phyloP scores from a whole-genome alignment of 495 filamentous ascomycete species.

The Copromyces sp. region DNA sequence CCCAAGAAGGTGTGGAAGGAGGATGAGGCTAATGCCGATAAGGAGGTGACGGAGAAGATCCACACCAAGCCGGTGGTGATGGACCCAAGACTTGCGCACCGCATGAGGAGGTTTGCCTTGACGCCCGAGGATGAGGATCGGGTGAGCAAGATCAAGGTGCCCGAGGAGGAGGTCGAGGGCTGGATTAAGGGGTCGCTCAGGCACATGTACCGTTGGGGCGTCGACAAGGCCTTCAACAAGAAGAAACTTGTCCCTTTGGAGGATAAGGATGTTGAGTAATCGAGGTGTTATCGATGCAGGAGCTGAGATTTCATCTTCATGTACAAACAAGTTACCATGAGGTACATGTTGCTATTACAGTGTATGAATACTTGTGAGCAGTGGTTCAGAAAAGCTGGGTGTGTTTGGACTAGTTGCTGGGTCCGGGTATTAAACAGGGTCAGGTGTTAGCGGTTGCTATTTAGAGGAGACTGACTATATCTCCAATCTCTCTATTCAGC shows the following conservation, averaged over 20 bases:
- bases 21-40: slow-evolving; percentile 43
- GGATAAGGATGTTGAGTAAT: slow-evolving; percentile 17
- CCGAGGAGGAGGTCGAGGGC: slow-evolving; percentile 58
- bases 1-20: slow-evolving; percentile 66
- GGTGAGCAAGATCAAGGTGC: slow-evolving; percentile 48
- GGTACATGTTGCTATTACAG: background rate
- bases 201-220: slow-evolving; percentile 34
- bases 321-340: background rate
- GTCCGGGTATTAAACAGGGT: background rate
- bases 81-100: slow-evolving; percentile 63
- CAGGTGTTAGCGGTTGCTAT: background rate
- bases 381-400: background rate
- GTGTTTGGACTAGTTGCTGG: background rate
- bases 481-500: background rate
- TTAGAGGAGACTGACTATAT: background rate
- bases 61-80: slow-evolving; percentile 71
- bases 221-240: slow-evolving; percentile 14
- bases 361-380: slow-evolving; percentile 5
- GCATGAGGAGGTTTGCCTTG: slow-evolving; percentile 73
- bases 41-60: slow-evolving; percentile 44
- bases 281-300: background rate
- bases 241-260: slow-evolving; percentile 15
- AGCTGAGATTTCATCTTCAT: background rate
- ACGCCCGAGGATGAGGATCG: slow-evolving; percentile 56
- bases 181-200: slow-evolving; percentile 43